Base-by-base conservation (phyloP, 2,329 filamentous ascomycete genomes). In the Macrophomina tecta region DNA sequence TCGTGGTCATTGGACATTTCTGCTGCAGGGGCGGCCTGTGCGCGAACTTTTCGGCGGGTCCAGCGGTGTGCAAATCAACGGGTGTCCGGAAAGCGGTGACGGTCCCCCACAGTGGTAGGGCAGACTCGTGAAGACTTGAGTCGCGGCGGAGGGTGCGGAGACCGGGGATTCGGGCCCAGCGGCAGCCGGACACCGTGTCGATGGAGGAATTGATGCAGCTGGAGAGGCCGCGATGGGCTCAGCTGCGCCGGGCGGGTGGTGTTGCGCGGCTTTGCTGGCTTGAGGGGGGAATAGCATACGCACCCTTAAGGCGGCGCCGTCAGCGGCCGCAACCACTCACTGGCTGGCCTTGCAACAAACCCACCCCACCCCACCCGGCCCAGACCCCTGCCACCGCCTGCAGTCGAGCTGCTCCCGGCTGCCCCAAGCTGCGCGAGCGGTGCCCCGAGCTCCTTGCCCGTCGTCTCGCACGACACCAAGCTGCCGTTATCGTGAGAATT, bases 1-100 rank as follows among this genome's bases (percentile, higher is more conserved):
- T 87, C 82, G 66, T 79, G 69, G 23, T 64, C 23, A 52, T 61
- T 53, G 46, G 66, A 34, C 60, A 60, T 58, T 42, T 23, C 52
- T 30, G 56, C 40, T 61, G 18, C 18, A 4, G 18, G 14, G 32
- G 51, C n/a, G 63, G 63, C 51, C 63, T 48, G 63, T 56, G 48
- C 64, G 55, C 42, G 8, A 42, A 48, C 53, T 60, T 52, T 66
- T 61, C 64, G 64, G 64, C 55, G 64, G 55, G 63, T 48, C 61
- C 48, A 64, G 58, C 58, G 61, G 61, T 64, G 61, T 45, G 61
- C 52, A 34, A 53, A 40, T 64, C 48, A 34, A 51, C 58, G 58
- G 58, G 8, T 62, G 58, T 48, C 34, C 58, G 58, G 58, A 62
- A 62, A 38, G 58, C 58, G 58, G 58, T 62, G 58, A 62, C 58